Conservation (phyloP, 139 green algal genomes). For the Coccomyxa sp. region DNA sequence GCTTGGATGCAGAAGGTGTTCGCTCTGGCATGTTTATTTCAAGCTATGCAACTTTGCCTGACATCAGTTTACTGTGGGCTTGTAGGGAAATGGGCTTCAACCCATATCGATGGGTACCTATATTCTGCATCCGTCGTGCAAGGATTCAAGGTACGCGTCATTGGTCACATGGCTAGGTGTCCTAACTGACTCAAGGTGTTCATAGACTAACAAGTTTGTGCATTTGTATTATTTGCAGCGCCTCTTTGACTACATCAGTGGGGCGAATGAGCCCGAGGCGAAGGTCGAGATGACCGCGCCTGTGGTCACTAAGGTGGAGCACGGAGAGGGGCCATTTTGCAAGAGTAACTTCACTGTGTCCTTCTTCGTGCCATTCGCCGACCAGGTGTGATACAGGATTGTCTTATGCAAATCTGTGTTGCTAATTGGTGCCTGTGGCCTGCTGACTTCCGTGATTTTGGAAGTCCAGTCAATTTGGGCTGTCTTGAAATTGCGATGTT, state of each 20-base stretch:
- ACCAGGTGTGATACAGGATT: slow-evolving; percentile 44
- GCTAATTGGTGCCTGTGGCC: background rate
- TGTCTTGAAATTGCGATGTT: background rate
- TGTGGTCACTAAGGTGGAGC: slow-evolving; percentile 16
- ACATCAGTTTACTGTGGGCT: background rate
- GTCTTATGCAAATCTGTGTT: background rate
- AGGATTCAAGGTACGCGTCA: slow-evolving; percentile 56
- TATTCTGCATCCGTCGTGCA: slow-evolving; percentile 48
- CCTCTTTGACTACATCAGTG: slow-evolving; percentile 59
- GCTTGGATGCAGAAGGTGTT: background rate
- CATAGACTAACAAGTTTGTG: background rate
- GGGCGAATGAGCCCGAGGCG: slow-evolving; percentile 43
- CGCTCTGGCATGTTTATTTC: background rate
- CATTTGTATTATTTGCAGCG: slow-evolving; percentile 15
- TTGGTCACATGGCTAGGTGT: background rate
- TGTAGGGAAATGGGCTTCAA: slow-evolving; percentile 57
- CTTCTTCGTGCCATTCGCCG: slow-evolving; percentile 67
- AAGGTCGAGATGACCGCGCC: slow-evolving; percentile 73
- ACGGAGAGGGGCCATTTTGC: slow-evolving; percentile 33
- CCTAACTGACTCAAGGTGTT: background rate
- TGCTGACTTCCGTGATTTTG: background rate
- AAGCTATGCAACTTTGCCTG: background rate
- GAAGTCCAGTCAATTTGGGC: background rate
- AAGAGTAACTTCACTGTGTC: slow-evolving; percentile 62
- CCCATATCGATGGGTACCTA: slow-evolving; percentile 38